Base-by-base conservation (phyloP, 2,329 filamentous ascomycete genomes). In the Talaromyces sp. region DNA sequence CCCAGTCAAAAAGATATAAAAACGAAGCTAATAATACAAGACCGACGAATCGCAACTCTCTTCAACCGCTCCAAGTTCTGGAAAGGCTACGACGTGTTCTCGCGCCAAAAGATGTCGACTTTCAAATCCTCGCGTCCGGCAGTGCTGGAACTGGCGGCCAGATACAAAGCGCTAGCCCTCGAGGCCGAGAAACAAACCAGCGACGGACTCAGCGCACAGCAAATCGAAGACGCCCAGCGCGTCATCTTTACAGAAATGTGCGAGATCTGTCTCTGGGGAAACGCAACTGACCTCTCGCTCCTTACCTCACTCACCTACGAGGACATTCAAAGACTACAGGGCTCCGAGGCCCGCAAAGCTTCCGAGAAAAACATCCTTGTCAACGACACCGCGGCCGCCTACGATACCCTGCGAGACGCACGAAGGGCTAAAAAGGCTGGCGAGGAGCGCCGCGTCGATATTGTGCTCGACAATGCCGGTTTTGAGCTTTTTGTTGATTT, bases 401-500 rank as follows among this genome's bases (percentile, higher is more conserved):
- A 95, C 73, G 79, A 84, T 8, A 76, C 85, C 0, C 81, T 96
- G 24, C 84, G 83, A 59, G 81, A 84, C 63, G 89, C 88, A 0
- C 84, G 89, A 65, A 81, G 81, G 24, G 81, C 83, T 32, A 83
- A 84, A 29, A 85, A 86, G 70, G 79, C 82, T 63, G 76, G 77
- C 62, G 76, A 77, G 19, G 87, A 92, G 66, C 84, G 92, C 41
- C 84, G 91, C 17, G 89, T 99, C 2, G 95, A 99, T 69, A 93
- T 99, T 65, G 89, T 99, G 2, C 88, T 99, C 5, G 95, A 99
- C 75, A 99, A 99, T 68, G 91, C 95, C 21, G 95, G 95, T 6
- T 99, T 99, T 71, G 95, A 99, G 80, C 84, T 99, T 13, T 99
- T 92, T 71, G 95, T 98, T 65, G 95, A 99, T 71, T 83, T 99